phyloP scores from a whole-genome alignment of 441 rosid genomes.

The Gossypium lobatum region DNA sequence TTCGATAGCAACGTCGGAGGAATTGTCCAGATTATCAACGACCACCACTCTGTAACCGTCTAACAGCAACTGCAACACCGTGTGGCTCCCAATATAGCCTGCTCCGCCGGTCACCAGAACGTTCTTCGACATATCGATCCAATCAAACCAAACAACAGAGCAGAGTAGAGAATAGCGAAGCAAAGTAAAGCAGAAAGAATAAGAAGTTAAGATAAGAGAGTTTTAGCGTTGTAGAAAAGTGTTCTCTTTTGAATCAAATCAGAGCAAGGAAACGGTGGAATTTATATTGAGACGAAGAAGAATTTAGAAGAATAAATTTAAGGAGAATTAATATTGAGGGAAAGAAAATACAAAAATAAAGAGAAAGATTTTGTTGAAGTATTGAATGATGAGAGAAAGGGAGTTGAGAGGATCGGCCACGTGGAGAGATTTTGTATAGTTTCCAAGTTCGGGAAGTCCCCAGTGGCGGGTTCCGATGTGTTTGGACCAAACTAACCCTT shows the following conservation, averaged over 20 bases:
- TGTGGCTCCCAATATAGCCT: slow-evolving; percentile 91
- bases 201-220: background rate
- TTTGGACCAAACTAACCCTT: slow-evolving; percentile 16
- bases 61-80: slow-evolving; percentile 69
- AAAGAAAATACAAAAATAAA: background rate
- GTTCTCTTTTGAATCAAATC: background rate
- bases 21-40: slow-evolving; percentile 77
- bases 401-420: slow-evolving; percentile 10
- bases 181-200: background rate
- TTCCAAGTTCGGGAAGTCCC: background rate
- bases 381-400: background rate
- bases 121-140: slow-evolving; percentile 33
- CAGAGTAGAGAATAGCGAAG: background rate
- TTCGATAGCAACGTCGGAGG: slow-evolving; percentile 48
- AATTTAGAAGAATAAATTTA: background rate
- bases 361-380: background rate
- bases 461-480: background rate
- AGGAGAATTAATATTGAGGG: background rate
- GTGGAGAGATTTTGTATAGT: background rate
- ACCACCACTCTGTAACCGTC: slow-evolving; percentile 65
- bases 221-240: background rate
- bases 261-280: background rate
- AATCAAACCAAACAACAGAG: background rate
- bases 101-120: slow-evolving; percentile 88
- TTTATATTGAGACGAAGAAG: slow-evolving; percentile 6